Evolutionary conservation across 2,329 filamentous ascomycete species (phyloP).

Genomic region (Fusarium chuoi): DNA sequence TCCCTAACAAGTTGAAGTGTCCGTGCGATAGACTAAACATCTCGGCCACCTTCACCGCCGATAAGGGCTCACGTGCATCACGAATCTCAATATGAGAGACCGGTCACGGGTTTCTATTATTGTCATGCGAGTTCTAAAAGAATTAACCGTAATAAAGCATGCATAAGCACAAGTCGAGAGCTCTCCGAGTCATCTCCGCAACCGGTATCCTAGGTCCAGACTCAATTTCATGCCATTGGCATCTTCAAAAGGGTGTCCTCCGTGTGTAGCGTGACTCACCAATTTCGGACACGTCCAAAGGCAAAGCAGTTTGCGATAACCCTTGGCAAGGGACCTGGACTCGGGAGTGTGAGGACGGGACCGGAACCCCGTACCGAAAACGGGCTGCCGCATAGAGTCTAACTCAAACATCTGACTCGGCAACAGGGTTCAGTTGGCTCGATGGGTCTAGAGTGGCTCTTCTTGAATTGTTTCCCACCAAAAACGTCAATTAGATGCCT

Average conservation of each 20-base stretch:
- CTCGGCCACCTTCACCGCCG: slow-evolving; percentile 19
- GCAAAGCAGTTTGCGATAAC: slow-evolving; percentile 11
- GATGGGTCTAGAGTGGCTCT: slow-evolving; percentile 22
- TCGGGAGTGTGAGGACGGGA: slow-evolving; percentile 21
- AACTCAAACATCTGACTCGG: slow-evolving; percentile 41
- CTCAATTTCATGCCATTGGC: slow-evolving; percentile 7
- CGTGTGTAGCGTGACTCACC: slow-evolving; percentile 33
- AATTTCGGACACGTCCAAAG: slow-evolving; percentile 16
- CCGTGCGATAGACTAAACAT: slow-evolving; percentile 25
- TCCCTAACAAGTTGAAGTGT: slow-evolving; percentile 8
- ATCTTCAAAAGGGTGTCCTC: not conserved
- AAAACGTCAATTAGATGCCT: slow-evolving; percentile 32
- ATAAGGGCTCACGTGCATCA: slow-evolving; percentile 19
- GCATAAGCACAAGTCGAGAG: slow-evolving; percentile 5
- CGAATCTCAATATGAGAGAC: not conserved
- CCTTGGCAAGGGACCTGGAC: slow-evolving; percentile 26
- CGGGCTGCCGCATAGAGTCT: slow-evolving; percentile 32
- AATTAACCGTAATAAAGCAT: slow-evolving; percentile 16
- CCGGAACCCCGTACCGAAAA: slow-evolving; percentile 29
- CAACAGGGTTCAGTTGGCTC: slow-evolving; percentile 44
- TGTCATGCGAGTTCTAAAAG: slow-evolving; percentile 13
- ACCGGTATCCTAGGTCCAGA: slow-evolving; percentile 13
- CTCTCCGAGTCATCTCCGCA: slow-evolving; percentile 28
- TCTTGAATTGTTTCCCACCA: slow-evolving; percentile 36
- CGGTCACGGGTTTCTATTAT: slow-evolving; percentile 23